Evolutionary conservation across 129 eudicot genomes (phyloP), one percentile per base, ranked within the genome.

Genomic region (Apium graveolens): DNA sequence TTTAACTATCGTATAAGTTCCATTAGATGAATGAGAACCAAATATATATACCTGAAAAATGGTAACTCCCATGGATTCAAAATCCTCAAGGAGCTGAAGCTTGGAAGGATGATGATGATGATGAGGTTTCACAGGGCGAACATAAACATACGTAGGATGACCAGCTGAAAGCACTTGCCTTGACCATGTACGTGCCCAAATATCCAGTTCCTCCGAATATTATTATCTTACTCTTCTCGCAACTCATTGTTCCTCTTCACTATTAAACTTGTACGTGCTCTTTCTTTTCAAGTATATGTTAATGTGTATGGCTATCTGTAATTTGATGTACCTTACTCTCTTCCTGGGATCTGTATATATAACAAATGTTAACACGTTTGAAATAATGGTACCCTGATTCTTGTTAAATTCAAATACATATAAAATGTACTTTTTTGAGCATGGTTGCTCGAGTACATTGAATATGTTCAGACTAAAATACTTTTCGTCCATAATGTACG

Each of bases 111-210:
- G n/a, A 17, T 76, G 57, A 63, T 82, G 11, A 43, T 73, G 57
- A 73, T 42, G 32, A 44, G 77, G 37, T 27, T 74, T 26, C 6
- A 65, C 8, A 0, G 82, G 82, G 26, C 85, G 81, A 57, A 42
- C 65, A 16, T 71, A 82, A 29, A 69, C 81, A 63, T 57, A 78
- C 16, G 85, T 82, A 7, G 81, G 81, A 73, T 82, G 81, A 29
- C 71, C 79, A 12, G 63, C 21, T 27, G 73, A 17, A 17, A 12
- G 78, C 41, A 27, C 85, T 72, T n/a, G 85, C 85, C 43, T 78
- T 66, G 0, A 78, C 81, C 79, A 72, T 41, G 53, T 82, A 69
- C 7, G 37, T 73, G 3, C 85, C 85, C 38, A 72, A 43, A 29
- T 82, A 82, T 42, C 74, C 74, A 7, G 74, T 70, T 70, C 44